Conservation (phyloP, 1,284 basidiomycete species). For the Malassezia globosa region DNA sequence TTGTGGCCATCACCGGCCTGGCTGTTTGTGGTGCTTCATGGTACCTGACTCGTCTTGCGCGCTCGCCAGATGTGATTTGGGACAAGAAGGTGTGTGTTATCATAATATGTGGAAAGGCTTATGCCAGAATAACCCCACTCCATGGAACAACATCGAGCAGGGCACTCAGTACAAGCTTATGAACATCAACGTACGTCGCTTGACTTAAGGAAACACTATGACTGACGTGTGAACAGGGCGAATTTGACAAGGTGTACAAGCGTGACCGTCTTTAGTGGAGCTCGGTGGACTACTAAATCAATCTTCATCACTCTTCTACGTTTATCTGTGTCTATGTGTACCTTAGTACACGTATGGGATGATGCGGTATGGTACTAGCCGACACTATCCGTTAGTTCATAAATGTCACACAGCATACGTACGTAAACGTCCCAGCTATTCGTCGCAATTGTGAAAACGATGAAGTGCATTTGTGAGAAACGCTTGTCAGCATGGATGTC, state of each 20-base stretch:
- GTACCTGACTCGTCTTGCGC: constrained; percentile 37
- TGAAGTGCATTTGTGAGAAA: constrained; percentile 15
- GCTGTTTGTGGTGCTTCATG: constrained; percentile 37
- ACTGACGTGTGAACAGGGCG: constrained; percentile 11
- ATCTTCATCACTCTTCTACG: background rate
- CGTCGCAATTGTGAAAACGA: no score
- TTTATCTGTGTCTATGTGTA: background rate
- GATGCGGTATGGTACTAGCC: constrained; percentile 67
- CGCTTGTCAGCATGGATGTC: constrained; percentile 1
- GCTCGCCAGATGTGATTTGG: constrained; percentile 42
- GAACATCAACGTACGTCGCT: constrained; percentile 27
- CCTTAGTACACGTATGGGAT: constrained; percentile 70
- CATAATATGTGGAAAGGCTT: background rate
- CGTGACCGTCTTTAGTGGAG: constrained; percentile 34
- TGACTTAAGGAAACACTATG: background rate
- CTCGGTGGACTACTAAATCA: background rate
- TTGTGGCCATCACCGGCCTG: constrained; percentile 35
- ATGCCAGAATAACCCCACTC: constrained; percentile 36
- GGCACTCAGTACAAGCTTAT: constrained; percentile 41
- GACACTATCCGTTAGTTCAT: constrained; percentile 16
- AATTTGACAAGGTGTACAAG: constrained; percentile 37
- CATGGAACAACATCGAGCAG: constrained; percentile 39
- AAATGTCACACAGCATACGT: constrained; percentile 2
- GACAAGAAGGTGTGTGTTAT: constrained; percentile 28
- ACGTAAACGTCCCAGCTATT: constrained; percentile 19